Percentiles rank a stretch among this genome's conserved stretches.
phyloP scores from a whole-genome alignment of 345 rosid genomes.

The Conringia planisiliqua region DNA sequence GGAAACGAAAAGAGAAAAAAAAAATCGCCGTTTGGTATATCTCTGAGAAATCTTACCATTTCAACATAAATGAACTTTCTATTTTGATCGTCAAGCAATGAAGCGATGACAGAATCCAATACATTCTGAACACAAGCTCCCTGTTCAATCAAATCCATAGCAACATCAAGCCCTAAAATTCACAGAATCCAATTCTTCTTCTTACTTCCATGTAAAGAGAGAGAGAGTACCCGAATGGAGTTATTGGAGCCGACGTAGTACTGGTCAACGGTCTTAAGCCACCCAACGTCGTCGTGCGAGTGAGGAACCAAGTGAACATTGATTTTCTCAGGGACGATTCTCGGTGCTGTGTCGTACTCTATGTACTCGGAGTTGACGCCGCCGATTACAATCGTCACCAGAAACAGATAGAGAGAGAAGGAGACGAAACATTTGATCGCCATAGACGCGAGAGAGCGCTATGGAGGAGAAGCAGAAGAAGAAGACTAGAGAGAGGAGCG shows the following conservation, averaged over 20 bases:
- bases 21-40: background rate
- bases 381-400: conserved; percentile 19
- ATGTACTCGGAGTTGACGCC: conserved; percentile 45
- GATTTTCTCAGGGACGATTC: conserved; percentile 62
- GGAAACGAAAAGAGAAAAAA: background rate
- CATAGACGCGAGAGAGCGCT: conserved; percentile 19
- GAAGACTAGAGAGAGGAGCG: background rate
- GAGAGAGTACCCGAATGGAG: conserved; percentile 63
- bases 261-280: conserved; percentile 98
- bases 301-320: conserved; percentile 96
- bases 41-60: conserved; percentile 39
- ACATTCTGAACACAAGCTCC: conserved; percentile 96
- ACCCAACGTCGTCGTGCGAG: conserved; percentile 94
- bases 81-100: conserved; percentile 75
- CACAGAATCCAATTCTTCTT: background rate
- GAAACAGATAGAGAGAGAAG: background rate
- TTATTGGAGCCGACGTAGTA: conserved; percentile 87
- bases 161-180: conserved; percentile 19
- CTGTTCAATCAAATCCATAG: conserved; percentile 35
- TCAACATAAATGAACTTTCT: conserved; percentile 93
- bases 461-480: background rate
- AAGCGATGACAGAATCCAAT: conserved; percentile 77
- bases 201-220: background rate
- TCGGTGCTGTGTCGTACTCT: conserved; percentile 60
- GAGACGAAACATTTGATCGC: conserved; percentile 16